Evolutionary conservation across 208 protist genomes (phyloP), one percentile per base, ranked within the genome.

Genomic region (Crithidia fasciculata): DNA sequence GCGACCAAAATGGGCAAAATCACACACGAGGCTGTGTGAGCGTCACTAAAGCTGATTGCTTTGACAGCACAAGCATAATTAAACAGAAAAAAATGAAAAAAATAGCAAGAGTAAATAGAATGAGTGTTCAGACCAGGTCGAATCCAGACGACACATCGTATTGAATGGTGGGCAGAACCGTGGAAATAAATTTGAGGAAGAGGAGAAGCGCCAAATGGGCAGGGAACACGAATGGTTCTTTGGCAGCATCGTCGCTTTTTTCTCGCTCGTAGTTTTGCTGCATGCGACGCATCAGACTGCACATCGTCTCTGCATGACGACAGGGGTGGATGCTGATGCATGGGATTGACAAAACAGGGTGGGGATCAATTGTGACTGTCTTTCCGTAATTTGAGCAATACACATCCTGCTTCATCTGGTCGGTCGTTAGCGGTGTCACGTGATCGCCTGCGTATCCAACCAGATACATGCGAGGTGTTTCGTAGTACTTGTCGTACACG

Each of bases 401-500:
- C n/a, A 99, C 98, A 78, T 99, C 98, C 78, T 99, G 86, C 53
- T 99, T 98, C 76, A 99, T 96, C 67, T 98, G 75, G 44, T 96
- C 85, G 50, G 74, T 85, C 61, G 81, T 82, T 8, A 99, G 88
- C 10, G 89, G 96, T 44, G 88, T 88, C 9, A 77, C 60, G 40
- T 87, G 86, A 59, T 89, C 82, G 57, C 81, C 74, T 18, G 82
- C 72, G 70, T 99, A 99, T 3, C 98, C 98, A 66, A 97, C 97
- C 43, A 99, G 78, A 89, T 98, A 99, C 37, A 99, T 90, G 10
- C 96, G 81, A 28, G 97, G 98, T 15, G 97, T 99, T 77, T 97
- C 87, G 66, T 99, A 98, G 78, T 98, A 99, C 72, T 99, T 98
- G 80, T 99, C 98, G 73, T 99, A 99, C 0, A 97, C 97, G 60